A percentile compares a stretch with the other conserved stretches of the same genome.
These are phyloP conservation scores for Pythium brassicae DNA, from an alignment of 352 stramenopile genomes.

Conservation along the genomic window DNA sequence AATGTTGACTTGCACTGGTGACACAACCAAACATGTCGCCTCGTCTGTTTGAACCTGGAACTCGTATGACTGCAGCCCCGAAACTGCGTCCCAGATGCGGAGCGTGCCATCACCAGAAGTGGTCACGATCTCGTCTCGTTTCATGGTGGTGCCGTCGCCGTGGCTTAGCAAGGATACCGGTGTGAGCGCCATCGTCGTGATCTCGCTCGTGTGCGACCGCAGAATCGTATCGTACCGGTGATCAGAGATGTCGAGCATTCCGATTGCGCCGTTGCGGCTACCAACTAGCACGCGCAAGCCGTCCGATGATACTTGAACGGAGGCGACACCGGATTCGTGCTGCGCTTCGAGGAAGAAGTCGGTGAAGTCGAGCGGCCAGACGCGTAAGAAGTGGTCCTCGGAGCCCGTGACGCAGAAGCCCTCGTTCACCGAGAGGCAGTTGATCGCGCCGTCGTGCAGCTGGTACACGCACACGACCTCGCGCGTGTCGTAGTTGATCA, in stretches of 20 bases:
- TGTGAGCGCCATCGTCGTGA: slow-evolving; percentile 35
- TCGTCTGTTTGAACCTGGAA: slow-evolving; percentile 71
- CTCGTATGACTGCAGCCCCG: slow-evolving; percentile 74
- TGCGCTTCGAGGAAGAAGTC: slow-evolving; percentile 91
- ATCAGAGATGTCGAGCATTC: slow-evolving; percentile 77
- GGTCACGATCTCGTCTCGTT: slow-evolving; percentile 47
- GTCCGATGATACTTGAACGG: slow-evolving; percentile 68
- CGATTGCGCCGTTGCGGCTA: slow-evolving; percentile 69
- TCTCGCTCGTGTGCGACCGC: slow-evolving; percentile 58
- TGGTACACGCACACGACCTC: slow-evolving; percentile 87
- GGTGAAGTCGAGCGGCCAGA: slow-evolving; percentile 91
- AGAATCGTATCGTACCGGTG: slow-evolving; percentile 82
- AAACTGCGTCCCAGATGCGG: slow-evolving; percentile 72
- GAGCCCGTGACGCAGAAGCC: slow-evolving; percentile 88
- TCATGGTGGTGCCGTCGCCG: background rate
- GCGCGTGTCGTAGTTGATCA: slow-evolving; percentile 81
- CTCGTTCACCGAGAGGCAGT: slow-evolving; percentile 82
- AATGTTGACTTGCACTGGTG: slow-evolving; percentile 27
- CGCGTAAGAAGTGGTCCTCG: slow-evolving; percentile 81
- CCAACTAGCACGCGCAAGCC: slow-evolving; percentile 79
- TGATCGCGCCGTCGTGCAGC: slow-evolving; percentile 83
- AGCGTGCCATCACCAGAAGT: slow-evolving; percentile 74
- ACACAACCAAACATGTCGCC: slow-evolving; percentile 58
- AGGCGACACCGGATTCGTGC: slow-evolving; percentile 67
- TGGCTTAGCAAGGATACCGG: slow-evolving; percentile 1